Conservation (phyloP, 106 monocot genomes). For the Dioscorea alata region DNA sequence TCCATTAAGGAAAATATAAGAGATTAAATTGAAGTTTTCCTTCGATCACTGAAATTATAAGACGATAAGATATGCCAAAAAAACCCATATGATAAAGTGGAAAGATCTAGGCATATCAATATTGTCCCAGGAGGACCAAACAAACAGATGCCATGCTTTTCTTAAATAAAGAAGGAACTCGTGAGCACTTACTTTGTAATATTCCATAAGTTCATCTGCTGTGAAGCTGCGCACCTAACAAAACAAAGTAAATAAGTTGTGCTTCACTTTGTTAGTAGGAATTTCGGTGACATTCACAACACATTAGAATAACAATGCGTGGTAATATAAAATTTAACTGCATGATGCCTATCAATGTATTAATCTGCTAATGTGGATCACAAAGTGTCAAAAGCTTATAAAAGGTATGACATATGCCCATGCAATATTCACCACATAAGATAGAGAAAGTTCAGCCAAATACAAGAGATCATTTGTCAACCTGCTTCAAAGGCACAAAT, state of each 20-base stretch:
- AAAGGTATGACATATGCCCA: no score
- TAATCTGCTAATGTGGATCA: no score
- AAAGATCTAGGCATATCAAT: background rate
- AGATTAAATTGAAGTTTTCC: background rate
- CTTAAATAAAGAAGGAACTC: no score
- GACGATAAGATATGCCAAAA: no score
- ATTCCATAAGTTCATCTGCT: slow-evolving; percentile 86
- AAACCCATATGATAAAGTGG: background rate
- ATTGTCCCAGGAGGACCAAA: background rate
- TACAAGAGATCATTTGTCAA: slow-evolving; percentile 7
- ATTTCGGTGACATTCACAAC: no score
- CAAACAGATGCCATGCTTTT: background rate
- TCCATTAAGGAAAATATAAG: background rate
- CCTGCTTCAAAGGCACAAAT: slow-evolving; percentile 87
- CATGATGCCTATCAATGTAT: no score
- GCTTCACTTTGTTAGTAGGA: no score
- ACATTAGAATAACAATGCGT: no score
- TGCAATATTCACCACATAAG: no score
- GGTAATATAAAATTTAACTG: no score
- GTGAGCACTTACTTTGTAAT: slow-evolving; percentile 65
- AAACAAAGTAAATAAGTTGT: no score
- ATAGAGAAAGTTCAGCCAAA: background rate
- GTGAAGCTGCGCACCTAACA: slow-evolving; percentile 71
- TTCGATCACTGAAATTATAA: background rate
- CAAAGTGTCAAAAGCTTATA: no score